phyloP scores from a whole-genome alignment of 164 flowering plant species.

The Pachysandra terminalis region DNA sequence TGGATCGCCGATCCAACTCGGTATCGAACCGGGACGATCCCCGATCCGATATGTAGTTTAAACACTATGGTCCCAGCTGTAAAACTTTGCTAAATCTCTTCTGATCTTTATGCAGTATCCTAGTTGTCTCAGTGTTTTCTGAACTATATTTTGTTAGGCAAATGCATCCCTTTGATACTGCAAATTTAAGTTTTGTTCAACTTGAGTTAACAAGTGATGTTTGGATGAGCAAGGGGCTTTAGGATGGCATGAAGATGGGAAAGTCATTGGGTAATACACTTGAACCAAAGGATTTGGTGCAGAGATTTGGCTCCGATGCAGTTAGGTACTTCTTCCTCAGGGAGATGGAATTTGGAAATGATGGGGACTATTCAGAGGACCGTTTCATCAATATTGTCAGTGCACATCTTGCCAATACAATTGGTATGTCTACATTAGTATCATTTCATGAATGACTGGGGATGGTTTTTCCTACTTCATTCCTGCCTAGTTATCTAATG shows the following conservation, averaged over 20 bases:
- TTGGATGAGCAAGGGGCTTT: constrained; percentile 22
- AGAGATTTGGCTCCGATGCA: constrained; percentile 83
- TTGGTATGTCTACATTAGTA: constrained; percentile 42
- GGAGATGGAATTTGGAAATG: constrained; percentile 93
- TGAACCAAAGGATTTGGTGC: constrained; percentile 89
- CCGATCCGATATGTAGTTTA: too few species aligned
- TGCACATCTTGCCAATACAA: constrained; percentile 95
- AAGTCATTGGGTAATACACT: constrained; percentile 92
- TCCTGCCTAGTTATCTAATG: neutral
- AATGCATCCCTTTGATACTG: neutral
- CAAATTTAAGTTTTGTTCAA: neutral
- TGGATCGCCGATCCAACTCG: too few species aligned
- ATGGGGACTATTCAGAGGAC: constrained; percentile 96
- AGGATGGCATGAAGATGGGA: constrained; percentile 99
- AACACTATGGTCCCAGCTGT: too few species aligned
- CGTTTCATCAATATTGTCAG: constrained; percentile 85
- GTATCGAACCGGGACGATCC: too few species aligned
- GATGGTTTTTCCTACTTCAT: neutral
- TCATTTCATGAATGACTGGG: neutral
- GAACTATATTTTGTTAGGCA: neutral
- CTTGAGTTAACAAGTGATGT: neutral
- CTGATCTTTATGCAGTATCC: too few species aligned
- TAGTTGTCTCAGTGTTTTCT: too few species aligned
- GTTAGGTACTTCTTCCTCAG: constrained; percentile 92
- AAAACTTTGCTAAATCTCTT: too few species aligned